A percentile compares a stretch with the other conserved stretches of the same genome.
Evolutionary conservation across 1,284 basidiomycete genomes (phyloP).

Genomic region (Leccinum subatratum): DNA sequence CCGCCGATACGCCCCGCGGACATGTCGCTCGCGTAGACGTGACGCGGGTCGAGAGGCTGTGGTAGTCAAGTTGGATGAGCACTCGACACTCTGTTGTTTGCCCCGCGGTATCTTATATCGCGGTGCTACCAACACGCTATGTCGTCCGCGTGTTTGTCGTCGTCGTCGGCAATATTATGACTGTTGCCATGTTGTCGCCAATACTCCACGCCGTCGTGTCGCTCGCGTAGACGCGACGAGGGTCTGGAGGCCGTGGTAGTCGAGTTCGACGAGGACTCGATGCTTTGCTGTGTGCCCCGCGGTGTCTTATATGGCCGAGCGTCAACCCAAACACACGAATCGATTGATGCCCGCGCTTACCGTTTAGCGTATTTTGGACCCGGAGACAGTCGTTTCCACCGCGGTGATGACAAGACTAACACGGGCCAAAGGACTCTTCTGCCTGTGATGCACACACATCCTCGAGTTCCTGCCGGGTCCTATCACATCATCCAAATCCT

Average conservation of each 20-base stretch:
- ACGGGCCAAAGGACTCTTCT: constrained; percentile 12
- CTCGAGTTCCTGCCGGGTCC: not conserved
- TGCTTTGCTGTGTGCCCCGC: constrained; percentile 88
- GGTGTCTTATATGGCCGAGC: constrained; percentile 62
- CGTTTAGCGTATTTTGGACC: constrained; percentile 44
- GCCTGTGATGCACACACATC: constrained; percentile 10
- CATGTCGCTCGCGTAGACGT: constrained; percentile 48
- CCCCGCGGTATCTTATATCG: constrained; percentile 84
- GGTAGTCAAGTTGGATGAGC: constrained; percentile 64
- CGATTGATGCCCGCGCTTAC: constrained; percentile 17
- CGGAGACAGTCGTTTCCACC: not conserved
- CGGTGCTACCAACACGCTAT: no score
- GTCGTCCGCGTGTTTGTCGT: no score
- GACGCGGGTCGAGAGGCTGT: constrained; percentile 73
- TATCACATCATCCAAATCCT: constrained; percentile 10
- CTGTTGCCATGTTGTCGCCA: no score
- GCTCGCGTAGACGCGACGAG: constrained; percentile 54
- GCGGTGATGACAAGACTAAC: not conserved
- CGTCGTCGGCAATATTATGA: no score
- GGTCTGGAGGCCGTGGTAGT: constrained; percentile 81
- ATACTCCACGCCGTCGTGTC: constrained; percentile 22
- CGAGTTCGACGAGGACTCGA: constrained; percentile 64
- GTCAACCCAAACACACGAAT: not conserved
- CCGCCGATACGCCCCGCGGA: no score
- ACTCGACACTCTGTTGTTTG: constrained; percentile 82